Percentiles rank a stretch among this genome's conserved stretches.
These are phyloP conservation scores for Botryobasidium botryosum DNA, from an alignment of 768 basidiomycete genomes.

Conservation along the genomic window DNA sequence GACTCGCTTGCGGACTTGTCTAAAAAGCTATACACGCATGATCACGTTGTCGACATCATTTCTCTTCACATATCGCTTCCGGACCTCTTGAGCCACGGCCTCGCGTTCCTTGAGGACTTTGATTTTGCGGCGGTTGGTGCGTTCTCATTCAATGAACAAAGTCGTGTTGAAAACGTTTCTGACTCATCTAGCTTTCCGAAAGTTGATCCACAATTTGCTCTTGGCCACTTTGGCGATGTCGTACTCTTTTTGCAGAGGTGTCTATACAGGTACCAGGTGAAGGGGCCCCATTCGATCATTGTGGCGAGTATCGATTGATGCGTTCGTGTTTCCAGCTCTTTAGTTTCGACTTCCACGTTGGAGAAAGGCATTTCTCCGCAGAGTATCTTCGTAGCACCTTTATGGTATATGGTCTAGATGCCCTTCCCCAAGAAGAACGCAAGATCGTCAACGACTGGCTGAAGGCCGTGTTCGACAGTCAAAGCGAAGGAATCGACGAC, in stretches of 20 bases:
- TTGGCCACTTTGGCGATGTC: constrained; percentile 6
- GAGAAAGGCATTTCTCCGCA: neutral
- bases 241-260: constrained; percentile 10
- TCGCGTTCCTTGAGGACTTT: constrained; percentile 2
- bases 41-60: constrained; percentile 6
- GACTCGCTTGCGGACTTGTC: neutral
- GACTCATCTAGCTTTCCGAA: neutral
- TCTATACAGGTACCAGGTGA: constrained; percentile 5
- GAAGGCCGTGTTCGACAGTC: constrained; percentile 5
- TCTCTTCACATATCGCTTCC: constrained; percentile 7
- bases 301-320: neutral
- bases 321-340: constrained; percentile 1
- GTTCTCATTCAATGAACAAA: neutral
- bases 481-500: constrained; percentile 11
- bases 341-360: neutral
- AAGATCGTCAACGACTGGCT: constrained; percentile 5
- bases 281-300: neutral
- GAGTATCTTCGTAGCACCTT: constrained; percentile 1
- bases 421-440: constrained; percentile 1
- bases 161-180: neutral
- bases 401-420: neutral
- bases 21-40: neutral
- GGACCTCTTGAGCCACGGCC: neutral
- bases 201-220: constrained; percentile 7
- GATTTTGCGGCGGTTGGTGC: constrained; percentile 4